These are phyloP conservation scores for Toxicodendron radicans DNA, from an alignment of 345 rosid species.

Conservation along the genomic window DNA sequence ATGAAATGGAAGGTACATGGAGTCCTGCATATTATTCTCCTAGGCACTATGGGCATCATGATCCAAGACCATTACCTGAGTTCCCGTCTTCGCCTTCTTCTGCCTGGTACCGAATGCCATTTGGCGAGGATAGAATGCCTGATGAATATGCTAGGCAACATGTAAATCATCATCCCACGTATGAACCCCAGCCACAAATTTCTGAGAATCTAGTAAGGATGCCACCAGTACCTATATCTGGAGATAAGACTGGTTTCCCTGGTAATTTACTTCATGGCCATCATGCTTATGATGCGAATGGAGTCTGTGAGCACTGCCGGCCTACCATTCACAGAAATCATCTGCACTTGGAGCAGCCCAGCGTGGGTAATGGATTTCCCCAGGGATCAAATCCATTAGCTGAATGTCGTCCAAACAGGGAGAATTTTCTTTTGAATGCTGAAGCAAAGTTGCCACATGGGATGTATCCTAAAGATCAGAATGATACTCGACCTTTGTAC, in stretches of 20 bases:
- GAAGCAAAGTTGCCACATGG: slow-evolving; percentile 59
- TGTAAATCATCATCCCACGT: slow-evolving; percentile 48
- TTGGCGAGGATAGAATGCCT: slow-evolving; percentile 73
- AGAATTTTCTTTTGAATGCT: slow-evolving; percentile 49
- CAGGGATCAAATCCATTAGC: slow-evolving; percentile 44
- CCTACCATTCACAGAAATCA: slow-evolving; percentile 59
- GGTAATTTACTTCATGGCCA: slow-evolving; percentile 64
- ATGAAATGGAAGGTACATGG: slow-evolving; percentile 77
- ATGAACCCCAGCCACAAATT: slow-evolving; percentile 58
- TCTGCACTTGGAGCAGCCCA: slow-evolving; percentile 59
- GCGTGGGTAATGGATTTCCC: slow-evolving; percentile 54
- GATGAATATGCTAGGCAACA: slow-evolving; percentile 74
- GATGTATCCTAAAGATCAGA: slow-evolving; percentile 52
- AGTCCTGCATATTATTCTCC: slow-evolving; percentile 84
- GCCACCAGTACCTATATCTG: slow-evolving; percentile 57
- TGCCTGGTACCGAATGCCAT: slow-evolving; percentile 59
- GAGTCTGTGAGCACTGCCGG: slow-evolving; percentile 64
- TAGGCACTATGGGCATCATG: slow-evolving; percentile 75
- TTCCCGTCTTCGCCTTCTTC: slow-evolving; percentile 84
- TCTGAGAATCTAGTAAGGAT: slow-evolving; percentile 74
- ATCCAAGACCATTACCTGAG: slow-evolving; percentile 60
- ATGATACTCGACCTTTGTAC: slow-evolving; percentile 42
- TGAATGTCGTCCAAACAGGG: slow-evolving; percentile 61
- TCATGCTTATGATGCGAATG: slow-evolving; percentile 62
- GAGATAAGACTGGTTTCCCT: slow-evolving; percentile 76